These are phyloP conservation scores for Zizania palustris DNA, from an alignment of 202 grass and related monocot species.

Conservation along the genomic window DNA sequence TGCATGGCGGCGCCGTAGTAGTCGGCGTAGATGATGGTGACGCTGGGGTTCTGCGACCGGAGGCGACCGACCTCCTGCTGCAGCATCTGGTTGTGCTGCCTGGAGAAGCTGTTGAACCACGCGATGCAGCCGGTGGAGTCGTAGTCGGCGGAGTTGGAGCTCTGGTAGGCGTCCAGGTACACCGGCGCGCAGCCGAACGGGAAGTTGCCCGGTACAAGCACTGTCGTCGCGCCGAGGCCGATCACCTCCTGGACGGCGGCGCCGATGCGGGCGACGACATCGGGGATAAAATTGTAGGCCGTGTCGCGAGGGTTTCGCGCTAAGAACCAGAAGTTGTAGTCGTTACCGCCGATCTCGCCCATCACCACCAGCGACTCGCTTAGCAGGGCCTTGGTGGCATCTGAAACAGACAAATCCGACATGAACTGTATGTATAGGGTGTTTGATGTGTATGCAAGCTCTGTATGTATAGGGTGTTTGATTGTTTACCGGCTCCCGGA, in stretches of 20 bases:
- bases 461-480: background rate
- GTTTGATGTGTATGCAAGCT: background rate
- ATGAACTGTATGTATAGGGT: background rate
- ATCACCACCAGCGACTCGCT: conserved; percentile 51
- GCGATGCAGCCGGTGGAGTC: conserved; percentile 45
- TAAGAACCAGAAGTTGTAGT: conserved; percentile 53
- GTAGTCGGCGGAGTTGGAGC: conserved; percentile 36
- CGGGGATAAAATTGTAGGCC: conserved; percentile 27
- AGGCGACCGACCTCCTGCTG: conserved; percentile 39
- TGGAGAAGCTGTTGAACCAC: conserved; percentile 53
- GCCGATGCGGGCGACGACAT: conserved; percentile 40
- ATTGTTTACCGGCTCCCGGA: conserved; percentile 25
- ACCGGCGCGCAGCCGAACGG: conserved; percentile 61
- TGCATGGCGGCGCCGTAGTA: conserved; percentile 53
- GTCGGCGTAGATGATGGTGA: conserved; percentile 61
- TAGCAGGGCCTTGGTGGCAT: conserved; percentile 35
- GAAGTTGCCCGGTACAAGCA: conserved; percentile 68
- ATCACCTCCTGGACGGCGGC: conserved; percentile 43
- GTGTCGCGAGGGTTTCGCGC: background rate
- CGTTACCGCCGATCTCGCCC: conserved; percentile 72
- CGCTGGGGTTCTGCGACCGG: conserved; percentile 40
- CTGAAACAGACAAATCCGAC: background rate
- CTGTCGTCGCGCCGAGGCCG: conserved; percentile 46
- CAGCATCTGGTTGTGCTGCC: conserved; percentile 58
- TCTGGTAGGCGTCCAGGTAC: conserved; percentile 42